phyloP scores from a whole-genome alignment of 176 grass and related monocot species.

The Poa pratensis region DNA sequence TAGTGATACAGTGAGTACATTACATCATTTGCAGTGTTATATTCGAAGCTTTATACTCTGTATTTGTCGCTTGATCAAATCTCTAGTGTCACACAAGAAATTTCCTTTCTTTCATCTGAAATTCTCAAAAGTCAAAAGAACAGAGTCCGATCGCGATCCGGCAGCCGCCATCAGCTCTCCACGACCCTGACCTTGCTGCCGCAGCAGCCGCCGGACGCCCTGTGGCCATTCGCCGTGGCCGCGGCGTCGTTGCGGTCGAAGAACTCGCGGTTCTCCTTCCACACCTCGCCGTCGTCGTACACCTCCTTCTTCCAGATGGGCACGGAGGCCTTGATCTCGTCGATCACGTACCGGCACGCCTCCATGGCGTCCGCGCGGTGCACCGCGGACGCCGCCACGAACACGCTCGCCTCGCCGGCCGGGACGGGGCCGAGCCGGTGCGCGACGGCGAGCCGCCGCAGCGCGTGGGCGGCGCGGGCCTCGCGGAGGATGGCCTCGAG shows the following conservation, averaged over 20 bases:
- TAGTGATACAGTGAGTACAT: background rate
- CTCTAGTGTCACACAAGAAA: background rate
- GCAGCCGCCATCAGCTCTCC: conserved; percentile 12
- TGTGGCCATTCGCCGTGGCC: background rate
- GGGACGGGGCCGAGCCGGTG: conserved; percentile 73
- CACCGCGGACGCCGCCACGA: conserved; percentile 79
- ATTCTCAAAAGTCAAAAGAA: background rate
- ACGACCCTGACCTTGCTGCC: conserved; percentile 71
- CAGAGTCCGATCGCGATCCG: conserved; percentile 25
- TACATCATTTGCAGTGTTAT: background rate
- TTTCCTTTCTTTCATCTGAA: background rate
- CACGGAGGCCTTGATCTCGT: conserved; percentile 92
- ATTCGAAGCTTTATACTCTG: background rate
- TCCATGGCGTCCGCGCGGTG: conserved; percentile 93
- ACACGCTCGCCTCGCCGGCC: conserved; percentile 84
- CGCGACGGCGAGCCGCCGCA: conserved; percentile 73
- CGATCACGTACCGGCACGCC: conserved; percentile 86
- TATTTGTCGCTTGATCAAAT: background rate
- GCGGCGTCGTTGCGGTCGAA: conserved; percentile 44
- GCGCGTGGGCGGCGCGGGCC: conserved; percentile 53
- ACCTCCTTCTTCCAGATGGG: conserved; percentile 99
- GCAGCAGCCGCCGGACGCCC: conserved; percentile 52
- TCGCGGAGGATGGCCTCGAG: conserved; percentile 58
- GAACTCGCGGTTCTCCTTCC: conserved; percentile 99
- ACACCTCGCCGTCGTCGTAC: conserved; percentile 95